A percentile compares a stretch with the other conserved stretches of the same genome.
phyloP scores from a whole-genome alignment of 495 filamentous ascomycete species.

The Talaromyces trachyspermus region DNA sequence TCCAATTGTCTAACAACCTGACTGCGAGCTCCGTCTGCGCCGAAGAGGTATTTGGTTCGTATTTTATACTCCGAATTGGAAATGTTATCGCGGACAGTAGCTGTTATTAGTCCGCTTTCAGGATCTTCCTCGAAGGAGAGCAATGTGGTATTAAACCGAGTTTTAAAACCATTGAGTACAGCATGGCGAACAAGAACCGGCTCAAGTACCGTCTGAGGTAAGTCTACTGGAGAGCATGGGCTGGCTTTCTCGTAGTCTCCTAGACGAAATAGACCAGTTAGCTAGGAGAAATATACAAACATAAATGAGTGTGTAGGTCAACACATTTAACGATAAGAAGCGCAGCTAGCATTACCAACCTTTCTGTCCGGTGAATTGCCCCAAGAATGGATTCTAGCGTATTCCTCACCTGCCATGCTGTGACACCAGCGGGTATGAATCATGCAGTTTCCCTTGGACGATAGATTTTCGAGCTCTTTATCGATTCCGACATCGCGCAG shows the following conservation, averaged over 20 bases:
- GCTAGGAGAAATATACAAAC: too few relatives aligned
- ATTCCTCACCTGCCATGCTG: constrained; percentile 49
- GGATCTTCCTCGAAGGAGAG: constrained; percentile 18
- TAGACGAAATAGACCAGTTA: too few relatives aligned
- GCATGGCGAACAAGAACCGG: constrained; percentile 43
- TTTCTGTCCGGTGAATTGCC: constrained; percentile 39
- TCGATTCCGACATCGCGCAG: constrained; percentile 50
- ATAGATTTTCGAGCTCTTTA: constrained; percentile 28
- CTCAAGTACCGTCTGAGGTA: constrained; percentile 46
- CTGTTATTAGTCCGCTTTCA: constrained; percentile 21
- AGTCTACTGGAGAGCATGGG: constrained; percentile 39
- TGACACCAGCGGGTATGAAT: constrained; percentile 45
- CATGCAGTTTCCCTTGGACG: constrained; percentile 33
- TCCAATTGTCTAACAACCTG: constrained; percentile 40
- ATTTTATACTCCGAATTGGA: constrained; percentile 34
- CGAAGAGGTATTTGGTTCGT: constrained; percentile 47
- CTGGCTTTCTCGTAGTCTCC: constrained; percentile 46
- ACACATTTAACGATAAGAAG: too few relatives aligned
- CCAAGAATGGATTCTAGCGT: constrained; percentile 45
- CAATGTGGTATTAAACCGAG: constrained; percentile 38
- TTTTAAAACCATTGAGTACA: constrained; percentile 29
- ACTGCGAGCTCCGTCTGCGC: constrained; percentile 49
- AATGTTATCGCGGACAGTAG: constrained; percentile 33
- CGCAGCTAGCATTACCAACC: constrained; percentile 16
- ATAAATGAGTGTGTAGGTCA: too few relatives aligned